Base-by-base conservation (phyloP, 2,329 filamentous ascomycete genomes). In the Diaporthe australafricana region DNA sequence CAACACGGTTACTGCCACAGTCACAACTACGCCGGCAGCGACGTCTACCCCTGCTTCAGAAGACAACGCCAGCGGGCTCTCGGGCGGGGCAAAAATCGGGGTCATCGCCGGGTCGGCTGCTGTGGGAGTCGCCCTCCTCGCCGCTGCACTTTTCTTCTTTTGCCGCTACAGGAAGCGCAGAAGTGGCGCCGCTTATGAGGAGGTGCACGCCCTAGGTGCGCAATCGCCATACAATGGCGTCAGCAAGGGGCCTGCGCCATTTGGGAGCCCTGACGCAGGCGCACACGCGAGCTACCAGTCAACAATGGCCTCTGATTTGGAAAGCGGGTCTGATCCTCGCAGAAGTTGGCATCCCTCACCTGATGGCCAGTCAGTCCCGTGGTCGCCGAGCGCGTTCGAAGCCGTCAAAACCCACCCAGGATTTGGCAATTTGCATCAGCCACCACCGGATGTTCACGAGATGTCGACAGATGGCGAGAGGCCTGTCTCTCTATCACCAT, bases 131-230 rank as follows among this genome's bases (percentile, higher is more conserved):
- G 75, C 75, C 8, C 66, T 78, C 35, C 4, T 79, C 4, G 76
- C 75, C 3, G 75, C 68, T 0, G 71, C 66, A 0, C 30, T 77
- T 8, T 76, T 77, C 72, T 71, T 78, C 16, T 66, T 78, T 16
- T 32, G 79, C 12, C 77, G 77, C 11, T 73, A 75, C 53, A 73
- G 77, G 30, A 65, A 50, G 38, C 75, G 74, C 55, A 74, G 69
- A 32, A 76, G 73, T 35, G 63, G 72, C 16, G 71, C 72, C 47
- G 48, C 60, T 9, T 70, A 65, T 7, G 78, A 80, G 32, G 78
- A 81, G 70, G 76, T 76, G 32, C 78, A 77, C 42, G 78, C 78
- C 8, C 79, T 81, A 78, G 75, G 50, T 75, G n/a, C 73, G 76
- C 17, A 72, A 72, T 71, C 52, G 38, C 55, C 45, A 27, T 62